These are phyloP conservation scores for Fomitopsis pinicola DNA, from an alignment of 1,284 basidiomycete genomes.

Conservation along the genomic window DNA sequence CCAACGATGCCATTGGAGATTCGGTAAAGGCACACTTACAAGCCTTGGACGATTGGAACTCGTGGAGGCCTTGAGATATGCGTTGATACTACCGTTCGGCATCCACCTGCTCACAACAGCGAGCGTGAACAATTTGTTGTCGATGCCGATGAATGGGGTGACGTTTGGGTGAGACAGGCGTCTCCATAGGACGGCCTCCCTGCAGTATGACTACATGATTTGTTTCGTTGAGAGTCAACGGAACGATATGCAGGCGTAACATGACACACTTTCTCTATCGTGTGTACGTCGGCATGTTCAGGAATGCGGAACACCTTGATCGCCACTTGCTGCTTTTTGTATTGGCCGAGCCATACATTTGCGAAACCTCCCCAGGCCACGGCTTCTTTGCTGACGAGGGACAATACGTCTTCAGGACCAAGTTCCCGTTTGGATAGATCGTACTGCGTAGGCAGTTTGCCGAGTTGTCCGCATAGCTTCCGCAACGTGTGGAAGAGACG, in stretches of 20 bases:
- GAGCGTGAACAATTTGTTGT: not conserved
- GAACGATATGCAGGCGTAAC: not conserved
- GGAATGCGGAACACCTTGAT: constrained; percentile 9
- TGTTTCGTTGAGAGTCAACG: not conserved
- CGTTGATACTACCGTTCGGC: constrained; percentile 4
- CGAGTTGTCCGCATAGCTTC: not conserved
- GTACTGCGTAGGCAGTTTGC: not conserved
- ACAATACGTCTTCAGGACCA: not conserved
- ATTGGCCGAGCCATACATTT: constrained; percentile 9
- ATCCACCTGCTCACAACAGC: constrained; percentile 4
- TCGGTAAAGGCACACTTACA: not conserved
- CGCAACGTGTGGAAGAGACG: not conserved
- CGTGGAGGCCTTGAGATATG: not conserved
- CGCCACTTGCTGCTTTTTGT: constrained; percentile 5
- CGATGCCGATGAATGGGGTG: constrained; percentile 10
- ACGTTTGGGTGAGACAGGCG: constrained; percentile 10
- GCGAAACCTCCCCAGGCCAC: constrained; percentile 11
- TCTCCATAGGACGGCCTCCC: constrained; percentile 9
- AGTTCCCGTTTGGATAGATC: not conserved
- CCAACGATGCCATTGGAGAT: no score
- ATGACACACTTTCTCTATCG: not conserved
- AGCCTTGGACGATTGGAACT: not conserved
- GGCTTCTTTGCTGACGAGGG: not conserved
- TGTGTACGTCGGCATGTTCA: not conserved
- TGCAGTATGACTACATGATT: not conserved